Percentiles rank a stretch among this genome's conserved stretches.
These are phyloP conservation scores for Bombardia bombarda DNA, from an alignment of 495 filamentous ascomycete species.

Conservation along the genomic window DNA sequence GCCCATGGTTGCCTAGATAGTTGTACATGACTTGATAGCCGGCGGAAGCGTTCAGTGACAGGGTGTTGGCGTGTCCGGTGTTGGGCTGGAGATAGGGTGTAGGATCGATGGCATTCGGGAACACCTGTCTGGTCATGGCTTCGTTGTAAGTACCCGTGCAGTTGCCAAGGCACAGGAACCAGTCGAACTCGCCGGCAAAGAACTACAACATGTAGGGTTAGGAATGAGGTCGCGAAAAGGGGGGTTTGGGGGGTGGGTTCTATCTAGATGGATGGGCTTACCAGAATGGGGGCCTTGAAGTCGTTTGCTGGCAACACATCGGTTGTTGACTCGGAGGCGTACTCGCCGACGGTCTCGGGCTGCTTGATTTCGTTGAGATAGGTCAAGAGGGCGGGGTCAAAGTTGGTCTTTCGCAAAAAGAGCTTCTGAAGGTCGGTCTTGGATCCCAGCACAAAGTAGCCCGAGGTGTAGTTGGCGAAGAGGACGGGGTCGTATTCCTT, in stretches of 20 bases:
- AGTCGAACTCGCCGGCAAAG: constrained; percentile 6
- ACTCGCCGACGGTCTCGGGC: constrained; percentile 35
- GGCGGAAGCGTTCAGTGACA: constrained; percentile 1
- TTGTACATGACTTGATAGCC: background rate
- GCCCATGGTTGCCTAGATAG: background rate
- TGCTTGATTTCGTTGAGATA: constrained; percentile 28
- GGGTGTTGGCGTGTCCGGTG: constrained; percentile 4
- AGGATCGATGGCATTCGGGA: background rate
- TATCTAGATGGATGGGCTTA: constrained; percentile 16
- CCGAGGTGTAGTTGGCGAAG: constrained; percentile 26
- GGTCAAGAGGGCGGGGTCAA: constrained; percentile 5
- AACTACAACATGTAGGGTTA: too few relatives aligned
- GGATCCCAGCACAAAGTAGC: constrained; percentile 38
- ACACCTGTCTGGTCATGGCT: background rate
- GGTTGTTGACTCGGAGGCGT: constrained; percentile 23
- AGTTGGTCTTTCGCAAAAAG: constrained; percentile 12
- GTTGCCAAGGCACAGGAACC: constrained; percentile 1
- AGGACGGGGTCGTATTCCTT: constrained; percentile 32
- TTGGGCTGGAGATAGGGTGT: constrained; percentile 5
- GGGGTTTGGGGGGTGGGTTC: background rate
- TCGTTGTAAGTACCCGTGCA: constrained; percentile 1
- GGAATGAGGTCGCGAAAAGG: too few relatives aligned
- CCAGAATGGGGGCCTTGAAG: constrained; percentile 38
- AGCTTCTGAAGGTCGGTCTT: constrained; percentile 15
- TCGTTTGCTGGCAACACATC: constrained; percentile 5